Percentiles rank a stretch among this genome's conserved stretches.
Evolutionary conservation across 345 rosid species (phyloP).

Genomic region (Gossypioides kirkii): DNA sequence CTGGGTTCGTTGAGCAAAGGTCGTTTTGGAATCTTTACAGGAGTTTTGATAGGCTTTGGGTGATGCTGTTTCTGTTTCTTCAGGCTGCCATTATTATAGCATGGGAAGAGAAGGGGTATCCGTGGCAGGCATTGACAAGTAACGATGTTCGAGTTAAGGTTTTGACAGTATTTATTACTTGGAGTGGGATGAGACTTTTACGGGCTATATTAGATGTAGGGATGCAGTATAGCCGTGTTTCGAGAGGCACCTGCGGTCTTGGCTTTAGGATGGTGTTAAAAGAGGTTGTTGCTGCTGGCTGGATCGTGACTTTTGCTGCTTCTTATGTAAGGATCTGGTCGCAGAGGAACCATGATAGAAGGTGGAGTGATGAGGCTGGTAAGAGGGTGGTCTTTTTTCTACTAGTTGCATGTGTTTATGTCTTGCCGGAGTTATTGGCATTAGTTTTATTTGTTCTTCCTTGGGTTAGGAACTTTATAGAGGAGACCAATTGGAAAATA

Average conservation of each 20-base stretch:
- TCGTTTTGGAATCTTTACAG: constrained; percentile 79
- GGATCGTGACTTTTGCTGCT: constrained; percentile 62
- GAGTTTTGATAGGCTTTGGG: constrained; percentile 92
- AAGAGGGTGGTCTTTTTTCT: constrained; percentile 56
- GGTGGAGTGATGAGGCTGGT: constrained; percentile 45
- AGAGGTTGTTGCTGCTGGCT: constrained; percentile 54
- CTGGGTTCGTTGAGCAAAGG: constrained; percentile 94
- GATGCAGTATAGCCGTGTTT: constrained; percentile 59
- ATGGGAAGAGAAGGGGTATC: constrained; percentile 48
- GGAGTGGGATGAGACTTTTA: constrained; percentile 80
- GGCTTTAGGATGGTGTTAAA: constrained; percentile 82
- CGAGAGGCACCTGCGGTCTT: constrained; percentile 66
- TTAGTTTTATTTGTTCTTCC: constrained; percentile 71
- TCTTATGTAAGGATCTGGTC: constrained; percentile 72
- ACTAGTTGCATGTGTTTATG: constrained; percentile 52
- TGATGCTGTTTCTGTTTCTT: constrained; percentile 64
- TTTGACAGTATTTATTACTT: constrained; percentile 70
- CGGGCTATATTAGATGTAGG: constrained; percentile 73
- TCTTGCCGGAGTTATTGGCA: constrained; percentile 77
- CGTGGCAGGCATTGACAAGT: constrained; percentile 52
- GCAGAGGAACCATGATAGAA: constrained; percentile 46
- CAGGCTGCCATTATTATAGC: constrained; percentile 82
- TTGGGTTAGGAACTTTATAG: constrained; percentile 87
- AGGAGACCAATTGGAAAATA: constrained; percentile 82
- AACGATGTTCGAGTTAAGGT: constrained; percentile 60